A percentile compares a stretch with the other conserved stretches of the same genome.
phyloP scores from a whole-genome alignment of 1,284 basidiomycete species.

The Somion occarium region DNA sequence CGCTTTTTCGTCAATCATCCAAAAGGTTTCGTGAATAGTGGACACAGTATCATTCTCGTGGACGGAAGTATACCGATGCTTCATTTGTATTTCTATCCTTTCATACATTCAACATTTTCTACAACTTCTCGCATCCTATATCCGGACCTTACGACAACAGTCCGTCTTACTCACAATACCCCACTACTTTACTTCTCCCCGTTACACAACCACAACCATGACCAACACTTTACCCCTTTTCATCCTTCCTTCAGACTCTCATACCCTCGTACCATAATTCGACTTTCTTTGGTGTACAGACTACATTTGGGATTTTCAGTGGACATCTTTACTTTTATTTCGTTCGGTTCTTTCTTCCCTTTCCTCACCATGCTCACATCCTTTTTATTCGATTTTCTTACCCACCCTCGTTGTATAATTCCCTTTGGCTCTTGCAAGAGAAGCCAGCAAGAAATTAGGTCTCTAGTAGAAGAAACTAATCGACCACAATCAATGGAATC shows the following conservation, averaged over 20 bases:
- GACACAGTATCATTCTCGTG: background rate
- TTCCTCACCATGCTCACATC: background rate
- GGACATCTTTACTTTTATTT: background rate
- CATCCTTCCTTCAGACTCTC: background rate
- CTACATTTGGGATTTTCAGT: background rate
- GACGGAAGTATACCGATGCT: background rate
- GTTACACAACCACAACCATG: background rate
- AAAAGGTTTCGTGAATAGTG: background rate
- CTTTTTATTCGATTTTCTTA: background rate
- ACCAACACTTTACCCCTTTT: background rate
- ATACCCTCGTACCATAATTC: background rate
- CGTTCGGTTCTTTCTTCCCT: background rate
- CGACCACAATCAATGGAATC: constrained; percentile 1
- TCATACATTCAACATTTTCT: background rate
- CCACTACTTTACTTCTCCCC: background rate
- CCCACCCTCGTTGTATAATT: constrained; percentile 2
- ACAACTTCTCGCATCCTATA: background rate
- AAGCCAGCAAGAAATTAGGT: background rate
- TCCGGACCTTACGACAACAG: background rate
- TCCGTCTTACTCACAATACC: background rate
- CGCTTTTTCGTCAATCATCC: background rate
- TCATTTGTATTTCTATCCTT: background rate
- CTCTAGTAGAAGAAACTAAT: constrained; percentile 2
- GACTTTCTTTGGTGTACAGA: background rate
- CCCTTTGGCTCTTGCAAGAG: background rate